Evolutionary conservation across 257 asterid species (phyloP), one percentile per base, ranked within the genome.

Genomic region (Capsicum rhomboideum): DNA sequence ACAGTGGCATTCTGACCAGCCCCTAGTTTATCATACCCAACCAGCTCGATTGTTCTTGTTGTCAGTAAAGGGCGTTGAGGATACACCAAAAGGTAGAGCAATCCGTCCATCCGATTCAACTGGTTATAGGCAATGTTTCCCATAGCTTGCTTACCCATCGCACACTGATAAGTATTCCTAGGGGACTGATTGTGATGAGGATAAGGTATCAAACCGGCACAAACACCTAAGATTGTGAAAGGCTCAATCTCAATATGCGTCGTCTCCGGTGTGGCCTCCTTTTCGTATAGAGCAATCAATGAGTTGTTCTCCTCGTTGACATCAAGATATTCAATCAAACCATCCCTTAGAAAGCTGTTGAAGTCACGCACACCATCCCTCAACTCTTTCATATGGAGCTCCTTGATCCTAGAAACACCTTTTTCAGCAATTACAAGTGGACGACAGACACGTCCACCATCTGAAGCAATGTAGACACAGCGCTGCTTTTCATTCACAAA

Each of bases 161-260:
- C 99, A 90, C 99, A 94, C 98, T 96, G 99, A 89, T 94, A 96
- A 29, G 99, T 96, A 90, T 96, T 96, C 90, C 99, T 91, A 82
- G 99, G 99, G 21, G 99, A 96, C 92, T 96, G 99, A 85, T 94
- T 96, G 91, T 96, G 99, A 92, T 96, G 99, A 84, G 99, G 99
- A 90, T 91, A 96, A 80, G 99, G 99, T 83, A 96, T 96, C 93
- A 96, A 88, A 82, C 98, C 98, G 72, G 99, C 99, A 86, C 87
- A 77, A 31, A 93, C 93, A 79, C 99, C 98, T 80, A 96, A 87
- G 88, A 96, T 93, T 82, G 99, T 96, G 83, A 96, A 91, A 84
- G 99, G 99, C 87, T 96, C 99, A 78, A 96, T 96, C 92, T 96
- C 99, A 85, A 96, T 91, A 86, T 96, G 99, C 69, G 99, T 94